Evolutionary conservation across 257 asterid species (phyloP).

Genomic region (Scutellaria galericulata): DNA sequence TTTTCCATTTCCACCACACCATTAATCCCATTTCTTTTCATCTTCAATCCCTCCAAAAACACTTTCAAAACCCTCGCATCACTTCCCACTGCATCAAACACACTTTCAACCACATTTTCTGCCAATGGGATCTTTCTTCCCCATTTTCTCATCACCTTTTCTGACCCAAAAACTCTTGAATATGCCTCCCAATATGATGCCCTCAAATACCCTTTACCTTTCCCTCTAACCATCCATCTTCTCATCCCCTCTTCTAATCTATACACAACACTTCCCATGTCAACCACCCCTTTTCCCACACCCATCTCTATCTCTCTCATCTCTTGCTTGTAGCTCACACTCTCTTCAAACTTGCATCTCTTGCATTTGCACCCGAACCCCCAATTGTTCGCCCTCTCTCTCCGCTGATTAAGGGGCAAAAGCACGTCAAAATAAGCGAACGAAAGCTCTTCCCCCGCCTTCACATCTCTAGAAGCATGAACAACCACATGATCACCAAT

Average conservation of each 20-base stretch:
- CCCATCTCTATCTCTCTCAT: conserved; percentile 61
- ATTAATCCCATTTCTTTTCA: conserved; percentile 43
- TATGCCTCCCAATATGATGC: conserved; percentile 89
- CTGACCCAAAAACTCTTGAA: conserved; percentile 55
- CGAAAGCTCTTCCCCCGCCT: conserved; percentile 82
- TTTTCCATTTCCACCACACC: conserved; percentile 78
- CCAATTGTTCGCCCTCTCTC: conserved; percentile 65
- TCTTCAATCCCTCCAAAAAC: conserved; percentile 56
- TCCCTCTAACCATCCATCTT: conserved; percentile 73
- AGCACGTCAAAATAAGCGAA: conserved; percentile 76
- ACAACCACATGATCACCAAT: conserved; percentile 72
- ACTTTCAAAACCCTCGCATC: conserved; percentile 70
- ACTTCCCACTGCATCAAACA: conserved; percentile 71
- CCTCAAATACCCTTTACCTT: conserved; percentile 74
- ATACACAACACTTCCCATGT: conserved; percentile 67
- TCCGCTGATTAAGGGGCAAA: conserved; percentile 43
- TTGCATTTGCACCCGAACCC: conserved; percentile 74
- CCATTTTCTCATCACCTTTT: conserved; percentile 69
- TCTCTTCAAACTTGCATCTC: conserved; percentile 65
- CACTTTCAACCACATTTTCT: conserved; percentile 66
- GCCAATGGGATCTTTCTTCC: conserved; percentile 65
- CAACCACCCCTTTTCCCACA: conserved; percentile 54
- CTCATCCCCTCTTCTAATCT: conserved; percentile 81
- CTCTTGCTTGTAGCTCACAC: conserved; percentile 51
- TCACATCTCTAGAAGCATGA: conserved; percentile 73